A percentile compares a stretch with the other conserved stretches of the same genome.
Conservation (phyloP, 2,329 filamentous ascomycete genomes). For the Xenosphaeropsis pyriputrescens region DNA sequence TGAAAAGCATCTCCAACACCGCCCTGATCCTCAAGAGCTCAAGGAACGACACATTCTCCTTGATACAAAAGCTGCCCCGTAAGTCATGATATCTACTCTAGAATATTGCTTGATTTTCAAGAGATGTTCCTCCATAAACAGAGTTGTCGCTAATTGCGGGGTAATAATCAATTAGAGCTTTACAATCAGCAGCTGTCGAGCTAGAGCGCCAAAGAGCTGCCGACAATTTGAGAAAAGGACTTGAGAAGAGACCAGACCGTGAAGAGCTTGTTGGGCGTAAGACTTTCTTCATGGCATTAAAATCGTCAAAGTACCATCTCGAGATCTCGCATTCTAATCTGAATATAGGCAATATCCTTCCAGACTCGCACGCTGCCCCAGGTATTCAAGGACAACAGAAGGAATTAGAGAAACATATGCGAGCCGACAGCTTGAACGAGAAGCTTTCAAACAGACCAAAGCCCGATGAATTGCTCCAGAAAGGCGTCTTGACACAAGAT, state of each 20-base stretch:
- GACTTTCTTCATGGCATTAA: constrained; percentile 11
- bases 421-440: constrained; percentile 72
- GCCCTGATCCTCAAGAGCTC: constrained; percentile 49
- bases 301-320: no score
- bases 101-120: neutral
- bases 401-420: constrained; percentile 81
- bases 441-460: constrained; percentile 67
- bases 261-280: constrained; percentile 68
- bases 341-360: constrained; percentile 66
- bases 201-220: constrained; percentile 48
- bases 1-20: constrained; percentile 56
- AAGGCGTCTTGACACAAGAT: constrained; percentile 64
- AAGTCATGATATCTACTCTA: constrained; percentile 14
- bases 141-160: constrained; percentile 8
- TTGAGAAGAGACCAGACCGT: constrained; percentile 50
- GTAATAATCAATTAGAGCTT: constrained; percentile 25
- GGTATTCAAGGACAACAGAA: constrained; percentile 66
- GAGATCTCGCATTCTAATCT: neutral
- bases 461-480: constrained; percentile 61
- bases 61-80: constrained; percentile 54
- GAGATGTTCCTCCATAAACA: no score
- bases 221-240: constrained; percentile 48
- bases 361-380: constrained; percentile 63
- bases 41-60: constrained; percentile 56
- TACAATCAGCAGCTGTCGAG: constrained; percentile 46